Conservation (phyloP, 768 basidiomycete species). For the Multifurca ochricompacta region DNA sequence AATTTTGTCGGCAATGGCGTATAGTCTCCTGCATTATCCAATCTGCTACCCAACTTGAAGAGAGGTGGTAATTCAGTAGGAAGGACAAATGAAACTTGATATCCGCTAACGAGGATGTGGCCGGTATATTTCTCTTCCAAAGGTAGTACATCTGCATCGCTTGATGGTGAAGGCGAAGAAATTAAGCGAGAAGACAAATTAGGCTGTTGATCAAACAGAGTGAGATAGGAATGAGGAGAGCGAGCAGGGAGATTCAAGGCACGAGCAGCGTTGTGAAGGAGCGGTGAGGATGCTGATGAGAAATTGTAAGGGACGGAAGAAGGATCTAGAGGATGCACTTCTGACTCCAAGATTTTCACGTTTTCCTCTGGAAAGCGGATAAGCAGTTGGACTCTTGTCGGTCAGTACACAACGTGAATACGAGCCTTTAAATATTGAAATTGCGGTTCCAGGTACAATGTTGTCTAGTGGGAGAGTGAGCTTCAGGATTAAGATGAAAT, state of each 20-base stretch:
- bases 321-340: constrained; percentile 69
- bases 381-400: background rate
- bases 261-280: constrained; percentile 60
- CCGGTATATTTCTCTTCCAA: constrained; percentile 66
- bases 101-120: constrained; percentile 67
- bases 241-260: constrained; percentile 60
- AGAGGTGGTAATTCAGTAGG: constrained; percentile 51
- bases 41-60: constrained; percentile 17
- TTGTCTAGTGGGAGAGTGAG: constrained; percentile 53
- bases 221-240: constrained; percentile 50
- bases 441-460: constrained; percentile 55
- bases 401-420: background rate
- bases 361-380: constrained; percentile 60
- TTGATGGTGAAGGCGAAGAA: constrained; percentile 29
- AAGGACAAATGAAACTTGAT: constrained; percentile 67
- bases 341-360: constrained; percentile 61
- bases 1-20: constrained; percentile 16
- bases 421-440: constrained; percentile 66
- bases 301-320: constrained; percentile 71
- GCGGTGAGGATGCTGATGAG: constrained; percentile 51
- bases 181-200: constrained; percentile 30
- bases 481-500: constrained; percentile 38
- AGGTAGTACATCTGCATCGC: constrained; percentile 30
- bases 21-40: constrained; percentile 10
- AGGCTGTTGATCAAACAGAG: constrained; percentile 36